Evolutionary conservation across 257 asterid genomes (phyloP), one percentile per base, ranked within the genome.

Genomic region (Primulina huaijiensis): DNA sequence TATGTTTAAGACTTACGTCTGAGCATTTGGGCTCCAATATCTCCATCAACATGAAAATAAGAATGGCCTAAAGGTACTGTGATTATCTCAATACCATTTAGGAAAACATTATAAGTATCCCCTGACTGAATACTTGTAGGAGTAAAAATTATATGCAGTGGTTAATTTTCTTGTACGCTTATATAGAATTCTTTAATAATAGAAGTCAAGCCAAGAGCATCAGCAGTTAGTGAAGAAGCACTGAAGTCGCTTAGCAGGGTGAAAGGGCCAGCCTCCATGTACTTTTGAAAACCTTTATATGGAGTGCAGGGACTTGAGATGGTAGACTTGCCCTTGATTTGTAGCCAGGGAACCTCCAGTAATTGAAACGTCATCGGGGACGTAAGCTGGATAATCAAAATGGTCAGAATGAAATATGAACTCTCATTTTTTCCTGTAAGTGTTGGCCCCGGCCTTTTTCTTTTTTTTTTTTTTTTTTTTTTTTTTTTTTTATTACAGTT

Each of bases 301-400:
- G 60, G 7, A 58, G 66, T 5, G 23, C 23, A 21, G 23, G 23
- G 23, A 29, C 78, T 73, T 31, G 86, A 70, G 57, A 75, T 72
- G 20, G 81, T 62, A 29, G 88, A 84, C 57, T 63, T 72, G 19
- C 92, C 92, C 20, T 68, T 78, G 19, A 84, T 12, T 27, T 61
- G 77, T 12, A 79, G 23, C 23, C 23, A n/a, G n/a, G n/a, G n/a
- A n/a, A n/a, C n/a, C n/a, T n/a, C n/a, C n/a, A n/a, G n/a, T n/a
- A n/a, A n/a, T n/a, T n/a, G n/a, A n/a, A n/a, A n/a, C n/a, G n/a
- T n/a, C n/a, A n/a, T n/a, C n/a, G n/a, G n/a, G n/a, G n/a, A n/a
- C n/a, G n/a, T n/a, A n/a, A n/a, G n/a, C n/a, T n/a, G n/a, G n/a
- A n/a, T 21, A 21, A 21, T 21, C 23, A 21, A 21, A 1, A 21